Conservation (phyloP, 192 early-diverging fungal species). For the Coemansia sp. region DNA sequence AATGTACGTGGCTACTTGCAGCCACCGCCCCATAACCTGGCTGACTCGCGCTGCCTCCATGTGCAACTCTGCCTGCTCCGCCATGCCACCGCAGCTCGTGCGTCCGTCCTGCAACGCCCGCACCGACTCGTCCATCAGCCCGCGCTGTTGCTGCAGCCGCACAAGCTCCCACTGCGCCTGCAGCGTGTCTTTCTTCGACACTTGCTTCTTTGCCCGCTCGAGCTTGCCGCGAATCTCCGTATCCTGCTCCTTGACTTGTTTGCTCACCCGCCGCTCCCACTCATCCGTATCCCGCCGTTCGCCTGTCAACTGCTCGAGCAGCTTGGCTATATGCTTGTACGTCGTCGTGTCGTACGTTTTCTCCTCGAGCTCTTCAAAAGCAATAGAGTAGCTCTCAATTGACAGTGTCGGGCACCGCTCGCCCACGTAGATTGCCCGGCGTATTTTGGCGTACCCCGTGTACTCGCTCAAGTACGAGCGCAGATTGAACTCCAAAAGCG, state of each 20-base stretch:
- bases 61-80: constrained; percentile 27
- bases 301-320: constrained; percentile 18
- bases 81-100: constrained; percentile 19
- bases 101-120: constrained; percentile 32
- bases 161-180: constrained; percentile 19
- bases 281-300: background rate
- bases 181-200: constrained; percentile 24
- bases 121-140: constrained; percentile 24
- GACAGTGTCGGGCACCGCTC: constrained; percentile 23
- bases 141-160: constrained; percentile 12
- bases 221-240: constrained; percentile 17
- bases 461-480: constrained; percentile 34
- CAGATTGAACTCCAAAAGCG: constrained; percentile 26
- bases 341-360: constrained; percentile 19
- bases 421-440: constrained; percentile 25
- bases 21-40: constrained; percentile 28
- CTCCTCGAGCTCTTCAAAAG: constrained; percentile 24
- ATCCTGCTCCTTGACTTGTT: constrained; percentile 11
- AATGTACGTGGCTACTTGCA: constrained; percentile 32
- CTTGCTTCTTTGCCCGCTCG: constrained; percentile 17
- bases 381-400: constrained; percentile 20
- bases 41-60: constrained; percentile 21
- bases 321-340: constrained; percentile 14
- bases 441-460: constrained; percentile 23
- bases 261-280: constrained; percentile 14